phyloP scores from a whole-genome alignment of 2,329 filamentous ascomycete genomes.

The Talaromyces amestolkiae region DNA sequence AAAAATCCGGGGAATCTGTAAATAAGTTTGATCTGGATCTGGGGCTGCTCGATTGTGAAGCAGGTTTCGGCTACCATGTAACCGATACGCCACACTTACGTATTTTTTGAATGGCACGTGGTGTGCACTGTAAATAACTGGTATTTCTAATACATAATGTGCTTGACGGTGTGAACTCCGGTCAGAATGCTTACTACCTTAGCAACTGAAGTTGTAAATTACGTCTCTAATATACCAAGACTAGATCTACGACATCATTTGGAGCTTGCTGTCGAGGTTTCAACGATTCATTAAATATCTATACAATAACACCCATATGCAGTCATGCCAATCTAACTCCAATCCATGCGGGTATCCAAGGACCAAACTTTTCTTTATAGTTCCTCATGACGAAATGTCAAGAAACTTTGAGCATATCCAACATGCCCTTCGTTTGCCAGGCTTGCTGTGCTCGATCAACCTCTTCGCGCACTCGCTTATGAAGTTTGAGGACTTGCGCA shows the following conservation, averaged over 20 bases:
- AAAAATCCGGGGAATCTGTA: slow-evolving; percentile 3
- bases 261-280: not conserved
- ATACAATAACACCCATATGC: slow-evolving; percentile 10
- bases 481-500: slow-evolving; percentile 65
- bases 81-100: slow-evolving; percentile 6
- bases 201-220: not conserved
- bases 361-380: slow-evolving; percentile 13
- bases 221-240: not conserved
- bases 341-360: slow-evolving; percentile 19
- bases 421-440: slow-evolving; percentile 79
- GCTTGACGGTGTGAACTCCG: not conserved
- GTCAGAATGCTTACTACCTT: not conserved
- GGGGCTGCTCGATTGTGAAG: not conserved
- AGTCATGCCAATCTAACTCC: slow-evolving; percentile 17
- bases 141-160: not conserved
- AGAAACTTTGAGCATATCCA: slow-evolving; percentile 63
- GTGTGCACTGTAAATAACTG: not conserved
- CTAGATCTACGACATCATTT: not conserved
- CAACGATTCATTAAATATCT: not conserved
- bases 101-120: not conserved
- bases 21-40: not conserved
- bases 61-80: slow-evolving; percentile 18
- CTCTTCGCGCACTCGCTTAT: slow-evolving; percentile 69
- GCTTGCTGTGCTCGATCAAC: slow-evolving; percentile 82
- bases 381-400: not conserved